Evolutionary conservation across 1,139 yeast species (phyloP), one percentile per base, ranked within the genome.

Genomic region (Geotrichum fermentans): DNA sequence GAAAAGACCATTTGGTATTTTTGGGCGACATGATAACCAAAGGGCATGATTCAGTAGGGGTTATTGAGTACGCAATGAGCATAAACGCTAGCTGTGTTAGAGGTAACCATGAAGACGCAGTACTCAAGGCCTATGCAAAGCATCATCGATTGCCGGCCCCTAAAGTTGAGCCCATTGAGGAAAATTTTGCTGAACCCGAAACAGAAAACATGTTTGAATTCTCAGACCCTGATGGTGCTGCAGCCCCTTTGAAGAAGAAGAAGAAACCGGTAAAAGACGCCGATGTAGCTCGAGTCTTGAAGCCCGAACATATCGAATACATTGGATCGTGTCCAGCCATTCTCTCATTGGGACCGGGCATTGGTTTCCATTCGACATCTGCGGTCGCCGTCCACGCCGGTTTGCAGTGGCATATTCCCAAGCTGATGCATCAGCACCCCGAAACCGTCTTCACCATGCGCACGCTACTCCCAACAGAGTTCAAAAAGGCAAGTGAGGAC

Each of bases 11-110:
- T 49, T 69, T 87, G n/a, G 65, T 87, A 3, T 70, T 89, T 33
- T 66, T 89, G 26, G 97, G 97, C 2, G 97, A 90, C 62, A 86
- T 89, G 63, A 73, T 86, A 28, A 75, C 90, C 50, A 90, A 89
- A 63, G 97, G 97, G 0, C 83, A 86, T 1, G 80, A 84, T 54
- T 84, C 95, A 0, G 55, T 77, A 13, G 78, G 76, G 47, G 87
- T 88, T 4, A 64, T 88, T 26, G 83, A 88, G 52, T 82, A 69
- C 58, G 80, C 87, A 38, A 74, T 80, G 43, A 61, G 64, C 28
- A 54, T 65, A 17, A 67, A 76, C 3, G 75, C 85, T 16, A 79
- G 78, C 45, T 89, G 96, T 64, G 79, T 90, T 2, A 69, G 94
- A 55, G 97, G 97, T 0, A 90, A 90, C 69, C 96, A 90, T 65